phyloP scores from a whole-genome alignment of 2,329 filamentous ascomycete species.

The Pseudomassariella vexata region DNA sequence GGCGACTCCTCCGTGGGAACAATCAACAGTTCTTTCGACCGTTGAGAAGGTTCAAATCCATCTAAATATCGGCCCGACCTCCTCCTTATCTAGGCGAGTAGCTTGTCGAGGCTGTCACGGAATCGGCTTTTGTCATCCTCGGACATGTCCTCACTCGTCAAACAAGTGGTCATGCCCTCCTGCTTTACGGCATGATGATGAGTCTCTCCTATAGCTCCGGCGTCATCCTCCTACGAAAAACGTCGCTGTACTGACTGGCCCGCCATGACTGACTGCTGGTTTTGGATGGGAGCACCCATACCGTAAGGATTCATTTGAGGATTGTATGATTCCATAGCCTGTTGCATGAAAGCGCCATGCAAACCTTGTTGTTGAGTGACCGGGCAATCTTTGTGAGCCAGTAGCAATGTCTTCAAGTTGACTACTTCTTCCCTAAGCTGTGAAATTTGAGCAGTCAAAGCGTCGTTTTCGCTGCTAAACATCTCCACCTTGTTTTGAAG shows the following conservation, averaged over 20 bases:
- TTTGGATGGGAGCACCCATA: conserved; percentile 44
- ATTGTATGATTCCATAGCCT: conserved; percentile 48
- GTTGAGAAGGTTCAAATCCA: no score
- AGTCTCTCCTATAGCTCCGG: no score
- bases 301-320: conserved; percentile 55
- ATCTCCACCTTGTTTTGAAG: conserved; percentile 92
- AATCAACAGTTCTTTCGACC: no score
- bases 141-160: no score
- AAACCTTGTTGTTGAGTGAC: conserved; percentile 83
- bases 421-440: conserved; percentile 88
- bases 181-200: no score
- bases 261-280: conserved; percentile 48
- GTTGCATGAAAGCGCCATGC: conserved; percentile 50
- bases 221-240: conserved; percentile 32
- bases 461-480: conserved; percentile 87
- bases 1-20: no score
- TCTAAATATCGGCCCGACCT: no score
- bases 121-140: no score
- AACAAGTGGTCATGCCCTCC: no score
- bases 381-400: conserved; percentile 94
- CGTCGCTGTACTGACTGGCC: conserved; percentile 34
- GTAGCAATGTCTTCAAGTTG: conserved; percentile 83
- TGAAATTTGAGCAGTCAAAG: conserved; percentile 74
- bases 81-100: no score
- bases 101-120: no score